Conservation (phyloP, 495 filamentous ascomycete species). For the Margaritispora aquatica region DNA sequence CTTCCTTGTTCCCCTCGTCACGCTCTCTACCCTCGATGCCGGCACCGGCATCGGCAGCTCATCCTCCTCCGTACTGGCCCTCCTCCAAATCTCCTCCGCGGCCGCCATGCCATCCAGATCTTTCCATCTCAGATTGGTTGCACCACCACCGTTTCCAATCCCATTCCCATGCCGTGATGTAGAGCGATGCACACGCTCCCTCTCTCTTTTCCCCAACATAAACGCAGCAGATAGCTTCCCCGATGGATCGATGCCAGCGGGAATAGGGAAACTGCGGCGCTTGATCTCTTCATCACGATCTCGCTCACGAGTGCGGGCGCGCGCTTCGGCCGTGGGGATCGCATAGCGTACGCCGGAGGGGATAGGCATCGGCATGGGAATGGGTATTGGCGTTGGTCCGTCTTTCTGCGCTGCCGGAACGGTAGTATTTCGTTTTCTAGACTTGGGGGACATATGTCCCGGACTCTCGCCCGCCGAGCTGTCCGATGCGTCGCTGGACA, state of each 20-base stretch:
- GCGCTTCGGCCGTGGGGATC: not conserved
- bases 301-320: not conserved
- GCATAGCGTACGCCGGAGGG: conserved; percentile 3
- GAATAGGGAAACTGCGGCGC: conserved; percentile 11
- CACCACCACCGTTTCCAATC: no score
- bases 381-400: not conserved
- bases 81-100: not conserved
- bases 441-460: not conserved
- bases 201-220: conserved; percentile 10
- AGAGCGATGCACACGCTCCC: not conserved
- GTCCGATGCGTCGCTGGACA: conserved; percentile 2
- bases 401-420: not conserved
- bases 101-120: conserved; percentile 10
- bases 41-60: not conserved
- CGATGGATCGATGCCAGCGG: conserved; percentile 12
- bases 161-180: not conserved
- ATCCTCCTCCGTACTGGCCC: conserved; percentile 8
- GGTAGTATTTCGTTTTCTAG: not conserved
- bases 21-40: no score
- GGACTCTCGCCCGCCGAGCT: not conserved
- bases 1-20: no score
- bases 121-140: conserved; percentile 17
- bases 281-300: conserved; percentile 11
- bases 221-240: conserved; percentile 22
- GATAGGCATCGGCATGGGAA: no score